Conservation (phyloP, 106 monocot species). For the Acanthochlamys bracteata region DNA sequence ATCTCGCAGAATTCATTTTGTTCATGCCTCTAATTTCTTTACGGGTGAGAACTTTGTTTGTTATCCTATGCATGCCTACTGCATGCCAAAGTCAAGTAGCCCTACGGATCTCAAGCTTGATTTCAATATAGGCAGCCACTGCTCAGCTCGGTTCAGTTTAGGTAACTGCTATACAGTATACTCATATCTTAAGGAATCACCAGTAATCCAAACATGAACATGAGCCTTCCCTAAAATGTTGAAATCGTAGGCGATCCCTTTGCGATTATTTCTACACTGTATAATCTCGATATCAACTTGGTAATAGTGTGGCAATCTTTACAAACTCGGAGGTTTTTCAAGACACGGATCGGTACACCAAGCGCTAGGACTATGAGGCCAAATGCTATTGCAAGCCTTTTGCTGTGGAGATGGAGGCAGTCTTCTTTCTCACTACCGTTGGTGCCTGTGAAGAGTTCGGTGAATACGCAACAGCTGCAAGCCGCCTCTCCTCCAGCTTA, state of each 20-base stretch:
- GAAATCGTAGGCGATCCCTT: conserved; percentile 69
- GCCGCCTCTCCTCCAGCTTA: conserved; percentile 27
- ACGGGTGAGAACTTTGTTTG: no score
- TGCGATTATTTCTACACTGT: conserved; percentile 47
- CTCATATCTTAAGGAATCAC: no score
- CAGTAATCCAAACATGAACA: conserved; percentile 77
- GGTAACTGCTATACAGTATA: no score
- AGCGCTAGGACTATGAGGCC: conserved; percentile 31
- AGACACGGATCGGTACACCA: conserved; percentile 39
- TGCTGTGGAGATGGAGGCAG: conserved; percentile 48
- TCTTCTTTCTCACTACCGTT: conserved; percentile 24
- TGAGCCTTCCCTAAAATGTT: conserved; percentile 54
- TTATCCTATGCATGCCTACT: no score
- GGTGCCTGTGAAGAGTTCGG: conserved; percentile 43
- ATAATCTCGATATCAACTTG: conserved; percentile 58
- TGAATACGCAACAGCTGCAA: conserved; percentile 26
- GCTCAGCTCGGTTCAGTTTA: no score
- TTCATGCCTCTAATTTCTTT: no score
- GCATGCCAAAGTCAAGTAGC: no score
- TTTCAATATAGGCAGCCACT: no score
- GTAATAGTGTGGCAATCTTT: conserved; percentile 53
- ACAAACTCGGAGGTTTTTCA: conserved; percentile 73
- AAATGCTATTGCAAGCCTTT: conserved; percentile 64
- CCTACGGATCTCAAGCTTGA: no score
- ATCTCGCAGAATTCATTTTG: no score